phyloP scores from a whole-genome alignment of 116 monocot species.

The Cymodocea nodosa region DNA sequence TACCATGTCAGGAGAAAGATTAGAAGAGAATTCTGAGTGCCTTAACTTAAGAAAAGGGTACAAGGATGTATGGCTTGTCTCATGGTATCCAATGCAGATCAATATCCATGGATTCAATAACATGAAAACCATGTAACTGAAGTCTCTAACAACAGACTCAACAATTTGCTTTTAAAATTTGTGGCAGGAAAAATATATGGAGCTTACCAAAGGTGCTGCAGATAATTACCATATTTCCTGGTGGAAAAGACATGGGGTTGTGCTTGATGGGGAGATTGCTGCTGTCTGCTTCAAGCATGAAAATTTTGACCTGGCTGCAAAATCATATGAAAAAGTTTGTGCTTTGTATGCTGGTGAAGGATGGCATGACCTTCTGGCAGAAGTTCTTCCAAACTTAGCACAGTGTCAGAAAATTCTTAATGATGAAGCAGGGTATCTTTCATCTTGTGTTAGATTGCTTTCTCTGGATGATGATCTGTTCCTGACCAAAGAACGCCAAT shows the following conservation, averaged over 20 bases:
- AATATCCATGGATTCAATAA: too few relatives aligned
- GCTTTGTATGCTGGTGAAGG: constrained; percentile 99
- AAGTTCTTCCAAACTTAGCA: constrained; percentile 90
- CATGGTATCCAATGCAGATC: too few relatives aligned
- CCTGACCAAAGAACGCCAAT: constrained; percentile 65
- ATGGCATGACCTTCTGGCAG: constrained; percentile 89
- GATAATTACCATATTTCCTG: constrained; percentile 95
- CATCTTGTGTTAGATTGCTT: constrained; percentile 85
- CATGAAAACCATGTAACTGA: too few relatives aligned
- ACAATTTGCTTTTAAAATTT: neutral
- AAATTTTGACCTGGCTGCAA: constrained; percentile 92
- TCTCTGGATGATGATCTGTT: constrained; percentile 79
- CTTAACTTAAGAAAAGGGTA: too few relatives aligned
- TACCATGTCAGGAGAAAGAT: too few relatives aligned
- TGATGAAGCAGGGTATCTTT: constrained; percentile 89
- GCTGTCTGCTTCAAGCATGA: constrained; percentile 76
- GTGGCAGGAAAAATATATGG: constrained; percentile 78
- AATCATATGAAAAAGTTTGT: constrained; percentile 97
- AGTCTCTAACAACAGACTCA: neutral
- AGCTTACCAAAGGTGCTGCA: constrained; percentile 95
- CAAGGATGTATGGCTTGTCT: too few relatives aligned
- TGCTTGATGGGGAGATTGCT: constrained; percentile 96
- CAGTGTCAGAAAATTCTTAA: constrained; percentile 96
- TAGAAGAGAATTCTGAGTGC: too few relatives aligned
- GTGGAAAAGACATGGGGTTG: constrained; percentile 99